Conservation (phyloP, 2,329 filamentous ascomycete genomes). For the Diaporthe helianthi region DNA sequence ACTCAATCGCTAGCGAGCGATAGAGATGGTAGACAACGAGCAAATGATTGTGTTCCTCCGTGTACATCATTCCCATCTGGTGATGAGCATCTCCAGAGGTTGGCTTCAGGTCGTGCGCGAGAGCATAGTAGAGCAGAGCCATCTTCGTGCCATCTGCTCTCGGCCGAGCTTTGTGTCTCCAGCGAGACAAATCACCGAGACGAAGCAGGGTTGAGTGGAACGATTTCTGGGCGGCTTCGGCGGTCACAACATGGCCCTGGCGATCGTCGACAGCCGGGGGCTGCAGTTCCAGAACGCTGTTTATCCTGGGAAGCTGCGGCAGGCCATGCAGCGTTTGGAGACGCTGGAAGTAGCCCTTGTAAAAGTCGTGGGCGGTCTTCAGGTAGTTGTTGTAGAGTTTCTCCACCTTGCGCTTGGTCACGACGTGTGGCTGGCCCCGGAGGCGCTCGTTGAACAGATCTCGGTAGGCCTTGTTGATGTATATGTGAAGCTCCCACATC, state of each 20-base stretch:
- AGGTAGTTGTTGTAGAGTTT: slow-evolving; percentile 85
- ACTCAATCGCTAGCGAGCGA: slow-evolving; percentile 75
- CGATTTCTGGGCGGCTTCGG: slow-evolving; percentile 69
- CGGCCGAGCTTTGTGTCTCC: slow-evolving; percentile 75
- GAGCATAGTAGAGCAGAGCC: slow-evolving; percentile 82
- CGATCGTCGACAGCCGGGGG: slow-evolving; percentile 51
- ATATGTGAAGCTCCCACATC: slow-evolving; percentile 81
- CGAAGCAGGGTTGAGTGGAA: slow-evolving; percentile 86
- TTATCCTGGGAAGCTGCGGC: slow-evolving; percentile 52
- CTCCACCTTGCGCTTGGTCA: slow-evolving; percentile 77
- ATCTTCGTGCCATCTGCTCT: slow-evolving; percentile 80
- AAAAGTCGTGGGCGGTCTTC: slow-evolving; percentile 87
- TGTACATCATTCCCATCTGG: slow-evolving; percentile 86
- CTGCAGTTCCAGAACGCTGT: slow-evolving; percentile 51
- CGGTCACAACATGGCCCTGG: slow-evolving; percentile 57
- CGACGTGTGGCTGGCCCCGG: slow-evolving; percentile 57
- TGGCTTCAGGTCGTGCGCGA: slow-evolving; percentile 81
- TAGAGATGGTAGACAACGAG: slow-evolving; percentile 90
- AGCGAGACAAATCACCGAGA: slow-evolving; percentile 89
- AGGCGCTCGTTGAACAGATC: slow-evolving; percentile 65
- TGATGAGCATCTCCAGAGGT: slow-evolving; percentile 84
- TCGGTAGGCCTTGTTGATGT: slow-evolving; percentile 80
- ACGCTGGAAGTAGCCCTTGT: slow-evolving; percentile 82
- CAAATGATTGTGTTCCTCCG: slow-evolving; percentile 80
- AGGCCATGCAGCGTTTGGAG: slow-evolving; percentile 69